Percentiles rank a stretch among this genome's conserved stretches.
These are phyloP conservation scores for Rhypophila decipiens DNA, from an alignment of 495 filamentous ascomycete species.

Conservation along the genomic window DNA sequence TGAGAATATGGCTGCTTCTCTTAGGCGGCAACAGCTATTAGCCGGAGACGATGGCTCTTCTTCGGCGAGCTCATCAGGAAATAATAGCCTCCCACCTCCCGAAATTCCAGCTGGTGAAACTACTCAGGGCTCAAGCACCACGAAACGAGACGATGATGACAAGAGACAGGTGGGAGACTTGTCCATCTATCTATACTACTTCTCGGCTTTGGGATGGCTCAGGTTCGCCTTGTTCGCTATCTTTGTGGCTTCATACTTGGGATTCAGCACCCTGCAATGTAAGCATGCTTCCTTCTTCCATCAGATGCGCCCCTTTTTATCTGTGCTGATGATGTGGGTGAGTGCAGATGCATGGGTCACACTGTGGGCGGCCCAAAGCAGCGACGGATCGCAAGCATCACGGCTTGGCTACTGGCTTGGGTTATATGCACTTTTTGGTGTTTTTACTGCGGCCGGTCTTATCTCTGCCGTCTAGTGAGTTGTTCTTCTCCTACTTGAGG, in stretches of 20 bases:
- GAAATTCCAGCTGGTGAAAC: background rate
- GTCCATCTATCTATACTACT: conserved; percentile 3
- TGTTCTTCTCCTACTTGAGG: background rate
- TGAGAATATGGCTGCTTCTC: background rate
- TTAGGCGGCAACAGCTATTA: background rate
- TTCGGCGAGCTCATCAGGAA: background rate
- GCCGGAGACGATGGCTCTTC: background rate
- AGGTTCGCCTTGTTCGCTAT: background rate
- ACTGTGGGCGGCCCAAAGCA: conserved; percentile 3
- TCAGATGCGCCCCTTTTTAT: background rate
- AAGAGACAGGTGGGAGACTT: conserved; percentile 3
- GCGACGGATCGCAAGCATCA: background rate
- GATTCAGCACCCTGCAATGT: background rate
- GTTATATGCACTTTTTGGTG: conserved; percentile 3
- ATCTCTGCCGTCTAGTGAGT: conserved; percentile 3
- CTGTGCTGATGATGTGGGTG: background rate
- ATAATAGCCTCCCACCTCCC: background rate
- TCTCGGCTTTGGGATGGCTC: conserved; percentile 2
- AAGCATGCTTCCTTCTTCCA: background rate
- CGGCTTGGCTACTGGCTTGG: conserved; percentile 6
- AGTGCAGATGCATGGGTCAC: conserved; percentile 3
- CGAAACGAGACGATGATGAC: background rate
- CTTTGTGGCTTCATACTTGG: background rate
- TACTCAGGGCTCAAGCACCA: background rate
- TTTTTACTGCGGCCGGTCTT: background rate